Conservation (phyloP, 2,329 filamentous ascomycete species). For the Xylogone sp. region DNA sequence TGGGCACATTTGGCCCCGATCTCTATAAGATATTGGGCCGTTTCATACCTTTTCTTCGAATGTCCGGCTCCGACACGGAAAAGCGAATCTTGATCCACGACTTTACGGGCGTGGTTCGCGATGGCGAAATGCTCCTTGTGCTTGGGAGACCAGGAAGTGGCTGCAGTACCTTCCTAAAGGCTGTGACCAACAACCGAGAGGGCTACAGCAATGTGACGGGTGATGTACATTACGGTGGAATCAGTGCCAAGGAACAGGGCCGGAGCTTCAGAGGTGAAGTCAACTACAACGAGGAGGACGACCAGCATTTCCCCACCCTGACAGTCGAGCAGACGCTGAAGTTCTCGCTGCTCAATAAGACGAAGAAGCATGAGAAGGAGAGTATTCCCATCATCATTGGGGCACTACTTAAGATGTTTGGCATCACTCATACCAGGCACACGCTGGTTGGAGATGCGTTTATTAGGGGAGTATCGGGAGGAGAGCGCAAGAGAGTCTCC, state of each 20-base stretch:
- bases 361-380: constrained; percentile 58
- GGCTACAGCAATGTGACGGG: constrained; percentile 64
- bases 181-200: constrained; percentile 66
- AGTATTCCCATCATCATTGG: constrained; percentile 67
- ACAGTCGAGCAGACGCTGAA: constrained; percentile 76
- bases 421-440: constrained; percentile 70
- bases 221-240: constrained; percentile 68
- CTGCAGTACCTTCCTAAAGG: constrained; percentile 74
- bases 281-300: constrained; percentile 75
- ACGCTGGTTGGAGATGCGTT: constrained; percentile 68
- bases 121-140: constrained; percentile 70
- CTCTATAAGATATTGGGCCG: constrained; percentile 58
- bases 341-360: constrained; percentile 74
- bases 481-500: constrained; percentile 75
- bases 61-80: constrained; percentile 15
- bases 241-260: constrained; percentile 63
- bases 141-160: constrained; percentile 71
- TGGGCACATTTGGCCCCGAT: constrained; percentile 79
- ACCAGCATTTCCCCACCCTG: constrained; percentile 68
- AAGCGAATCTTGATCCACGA: constrained; percentile 52
- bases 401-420: constrained; percentile 73
- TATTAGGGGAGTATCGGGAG: constrained; percentile 71
- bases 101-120: constrained; percentile 63
- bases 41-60: constrained; percentile 21
- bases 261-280: constrained; percentile 68